Base-by-base conservation (phyloP, 495 filamentous ascomycete species). In the Clavariopsis aquatica region DNA sequence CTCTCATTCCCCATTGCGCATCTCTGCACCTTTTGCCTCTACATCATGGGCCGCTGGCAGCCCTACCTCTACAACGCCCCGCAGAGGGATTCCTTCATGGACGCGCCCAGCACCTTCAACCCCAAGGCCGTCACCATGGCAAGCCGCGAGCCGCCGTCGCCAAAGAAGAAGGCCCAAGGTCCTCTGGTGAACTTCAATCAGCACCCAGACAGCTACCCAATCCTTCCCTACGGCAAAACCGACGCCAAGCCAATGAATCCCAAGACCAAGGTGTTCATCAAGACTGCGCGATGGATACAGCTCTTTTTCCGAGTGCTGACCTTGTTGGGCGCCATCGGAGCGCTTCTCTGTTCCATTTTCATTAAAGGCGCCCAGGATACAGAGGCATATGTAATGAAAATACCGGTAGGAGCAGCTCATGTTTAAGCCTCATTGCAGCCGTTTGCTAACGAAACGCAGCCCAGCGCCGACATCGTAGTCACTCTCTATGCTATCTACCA, bases 121-220 rank as follows among this genome's bases (percentile, higher is more conserved):
- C 92, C 92, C 15, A 94, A 91, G 71, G 87, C 87, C 57, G 84
- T 88, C 34, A 90, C 91, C 9, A 81, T 89, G 73, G 87, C 89
- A 60, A 91, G 88, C 74, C 86, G 78, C 69, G 76, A 82, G 64
- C 80, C 78, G 27, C 79, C 77, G 17, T 80, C 82, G 13, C 80
- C 78, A 13, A 84, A 81, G 58, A 78, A 81, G n/a, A 88, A 88
- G 80, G 80, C 77, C 29, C 81, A 89, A 27, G 91, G 89, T 0
- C 91, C 90, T 22, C 74, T 93, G 72, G 79, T 96, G 58, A 81
- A 87, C 62, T 83, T 94, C 78, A 91, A 91, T 73, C 79, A 84
- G 52, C 91, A 95, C 78, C 90, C 91, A 12, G 91, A 95, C 69
- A 82, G 81, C 47, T 82, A 84, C 64, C 67, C 76, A 49, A 74